These are phyloP conservation scores for Penicillium sp. DNA, from an alignment of 2,329 filamentous ascomycete genomes.

Conservation along the genomic window DNA sequence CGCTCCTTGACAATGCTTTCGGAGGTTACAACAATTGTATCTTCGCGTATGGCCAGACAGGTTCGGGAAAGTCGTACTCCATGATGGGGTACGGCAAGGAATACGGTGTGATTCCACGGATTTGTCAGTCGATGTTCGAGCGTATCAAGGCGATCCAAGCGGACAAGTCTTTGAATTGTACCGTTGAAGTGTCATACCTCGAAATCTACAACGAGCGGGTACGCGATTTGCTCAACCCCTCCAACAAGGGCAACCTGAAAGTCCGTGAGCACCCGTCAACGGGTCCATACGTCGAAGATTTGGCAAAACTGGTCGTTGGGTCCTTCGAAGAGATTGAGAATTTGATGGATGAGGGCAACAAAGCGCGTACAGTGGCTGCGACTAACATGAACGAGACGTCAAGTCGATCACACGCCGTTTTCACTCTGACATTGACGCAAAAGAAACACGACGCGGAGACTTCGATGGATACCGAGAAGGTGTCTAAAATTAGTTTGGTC, in stretches of 20 bases:
- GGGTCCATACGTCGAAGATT: constrained; percentile 94
- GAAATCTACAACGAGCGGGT: constrained; percentile 99
- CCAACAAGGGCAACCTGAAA: constrained; percentile 93
- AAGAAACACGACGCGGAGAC: constrained; percentile 88
- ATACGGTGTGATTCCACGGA: constrained; percentile 89
- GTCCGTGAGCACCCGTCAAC: constrained; percentile 97
- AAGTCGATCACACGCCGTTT: constrained; percentile 95
- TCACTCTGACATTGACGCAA: constrained; percentile 91
- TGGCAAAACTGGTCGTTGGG: constrained; percentile 89
- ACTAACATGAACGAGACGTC: constrained; percentile 99
- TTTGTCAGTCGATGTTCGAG: constrained; percentile 96
- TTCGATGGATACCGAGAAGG: constrained; percentile 96
- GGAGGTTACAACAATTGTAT: constrained; percentile 99
- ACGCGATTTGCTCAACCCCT: constrained; percentile 88
- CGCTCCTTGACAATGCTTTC: constrained; percentile 95
- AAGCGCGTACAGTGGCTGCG: constrained; percentile 92
- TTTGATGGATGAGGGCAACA: constrained; percentile 98
- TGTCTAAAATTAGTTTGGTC: constrained; percentile 95
- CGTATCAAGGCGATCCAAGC: constrained; percentile 68
- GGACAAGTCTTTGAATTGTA: constrained; percentile 77
- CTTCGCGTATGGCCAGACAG: constrained; percentile 97
- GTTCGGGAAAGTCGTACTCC: constrained; percentile 97
- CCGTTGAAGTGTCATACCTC: constrained; percentile 95
- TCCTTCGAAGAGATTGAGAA: constrained; percentile 95
- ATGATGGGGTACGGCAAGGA: constrained; percentile 99